Percentiles rank a stretch among this genome's conserved stretches.
Evolutionary conservation across 305 asterid species (phyloP).

Genomic region (Petunia hybrid): DNA sequence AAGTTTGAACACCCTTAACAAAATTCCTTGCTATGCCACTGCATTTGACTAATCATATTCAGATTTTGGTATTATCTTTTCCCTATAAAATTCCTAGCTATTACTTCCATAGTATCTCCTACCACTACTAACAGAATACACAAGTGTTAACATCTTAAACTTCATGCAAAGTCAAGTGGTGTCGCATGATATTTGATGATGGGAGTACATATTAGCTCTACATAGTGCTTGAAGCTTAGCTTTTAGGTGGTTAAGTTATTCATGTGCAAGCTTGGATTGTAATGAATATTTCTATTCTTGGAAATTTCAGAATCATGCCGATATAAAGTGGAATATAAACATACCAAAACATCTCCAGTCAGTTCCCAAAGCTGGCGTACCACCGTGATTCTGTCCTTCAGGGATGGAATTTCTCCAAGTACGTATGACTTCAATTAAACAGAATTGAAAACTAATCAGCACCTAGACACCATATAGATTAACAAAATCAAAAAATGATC

Average conservation of each 20-base stretch:
- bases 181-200: neutral
- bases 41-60: neutral
- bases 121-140: neutral
- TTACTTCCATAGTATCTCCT: neutral
- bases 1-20: too few species aligned
- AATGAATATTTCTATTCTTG: neutral
- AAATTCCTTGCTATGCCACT: too few species aligned
- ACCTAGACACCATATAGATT: neutral
- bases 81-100: neutral
- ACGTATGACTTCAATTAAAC: conserved; percentile 78
- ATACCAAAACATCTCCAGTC: conserved; percentile 90
- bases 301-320: neutral
- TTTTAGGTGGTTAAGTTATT: conserved; percentile 10
- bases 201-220: neutral
- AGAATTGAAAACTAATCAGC: conserved; percentile 26
- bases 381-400: conserved; percentile 82
- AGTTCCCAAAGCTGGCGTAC: conserved; percentile 97
- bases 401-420: conserved; percentile 94
- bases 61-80: neutral
- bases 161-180: conserved; percentile 7
- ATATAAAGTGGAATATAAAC: neutral
- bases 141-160: conserved; percentile 3
- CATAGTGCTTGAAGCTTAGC: neutral
- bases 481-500: neutral
- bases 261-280: neutral